These are phyloP conservation scores for Citrus medica DNA, from an alignment of 345 rosid species.

Conservation along the genomic window DNA sequence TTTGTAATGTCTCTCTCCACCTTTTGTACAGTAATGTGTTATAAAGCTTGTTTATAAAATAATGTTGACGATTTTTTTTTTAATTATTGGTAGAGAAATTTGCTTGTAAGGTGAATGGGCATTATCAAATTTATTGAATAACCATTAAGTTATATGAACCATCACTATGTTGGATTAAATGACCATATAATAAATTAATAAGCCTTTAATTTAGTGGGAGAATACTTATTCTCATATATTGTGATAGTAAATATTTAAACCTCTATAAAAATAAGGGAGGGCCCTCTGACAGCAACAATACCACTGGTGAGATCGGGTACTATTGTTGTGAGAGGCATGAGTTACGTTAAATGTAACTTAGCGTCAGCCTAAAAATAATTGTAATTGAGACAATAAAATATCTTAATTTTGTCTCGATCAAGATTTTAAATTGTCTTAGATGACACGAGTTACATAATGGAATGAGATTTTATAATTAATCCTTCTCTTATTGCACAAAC, in stretches of 20 bases:
- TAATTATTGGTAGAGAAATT: neutral
- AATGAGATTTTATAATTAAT: no score
- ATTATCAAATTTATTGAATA: neutral
- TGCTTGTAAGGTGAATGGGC: neutral
- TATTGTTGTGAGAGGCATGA: accelerated
- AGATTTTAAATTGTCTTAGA: accelerated
- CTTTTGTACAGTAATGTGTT: neutral
- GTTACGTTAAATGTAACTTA: no score
- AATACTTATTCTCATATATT: no score
- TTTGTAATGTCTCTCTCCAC: neutral
- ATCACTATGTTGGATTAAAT: neutral
- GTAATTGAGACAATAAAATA: no score
- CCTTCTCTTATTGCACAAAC: no score
- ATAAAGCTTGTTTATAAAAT: neutral
- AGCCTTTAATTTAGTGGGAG: accelerated
- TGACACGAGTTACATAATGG: no score
- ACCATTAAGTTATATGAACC: neutral
- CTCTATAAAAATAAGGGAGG: no score
- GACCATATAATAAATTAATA: no score
- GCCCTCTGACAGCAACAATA: accelerated
- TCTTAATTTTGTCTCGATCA: no score
- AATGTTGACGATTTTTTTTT: neutral
- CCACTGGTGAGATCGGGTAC: accelerated
- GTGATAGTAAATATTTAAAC: no score
- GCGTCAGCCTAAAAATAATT: accelerated